Base-by-base conservation (phyloP, 345 rosid genomes). In the Citrus sp. region DNA sequence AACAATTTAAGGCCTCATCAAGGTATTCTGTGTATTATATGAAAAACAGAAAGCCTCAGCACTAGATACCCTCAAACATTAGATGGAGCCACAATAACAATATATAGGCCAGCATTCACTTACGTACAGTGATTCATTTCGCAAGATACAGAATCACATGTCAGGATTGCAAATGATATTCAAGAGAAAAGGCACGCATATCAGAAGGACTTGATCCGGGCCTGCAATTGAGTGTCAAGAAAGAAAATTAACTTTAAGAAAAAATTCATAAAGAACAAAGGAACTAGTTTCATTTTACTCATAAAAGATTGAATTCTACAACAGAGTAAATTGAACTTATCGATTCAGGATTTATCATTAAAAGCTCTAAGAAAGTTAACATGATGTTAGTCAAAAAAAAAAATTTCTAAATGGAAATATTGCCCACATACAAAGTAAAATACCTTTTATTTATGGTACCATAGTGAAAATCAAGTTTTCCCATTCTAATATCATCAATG, bases 131-230 rank as follows among this genome's bases (percentile, higher is more conserved):
- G 4, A 27, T 55, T 76, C 54, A 64, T 65, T 35, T 16, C 35
- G 8, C 14, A 4, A 13, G 46, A 54, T 46, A 14, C 10, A 70
- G 60, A 77, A 74, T 72, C 30, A 61, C 80, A 80, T 51, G 64
- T 93, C 89, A 95, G 7, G 85, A 89, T 84, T 86, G 93, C 81
- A 90, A 69, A 87, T 95, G 97, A 77, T 92, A 64, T 67, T 92
- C 97, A n/a, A 95, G 94, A 62, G 91, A 84, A 61, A 83, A 92
- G 78, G 96, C 94, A 0, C 82, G 88, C n/a, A 90, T 91, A 80
- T 93, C 98, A 22, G 98, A 93, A 68, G 99, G 94, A 81, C 93
- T 88, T 28, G 98, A 88, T 77, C 98, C 98, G 24, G 95, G 98
- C 89, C 98, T 95, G 90, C 79, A 81, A 77, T 10, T 27, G 65